Evolutionary conservation across 2,329 filamentous ascomycete genomes (phyloP).

Genomic region (Ophioceras dolichostomum): DNA sequence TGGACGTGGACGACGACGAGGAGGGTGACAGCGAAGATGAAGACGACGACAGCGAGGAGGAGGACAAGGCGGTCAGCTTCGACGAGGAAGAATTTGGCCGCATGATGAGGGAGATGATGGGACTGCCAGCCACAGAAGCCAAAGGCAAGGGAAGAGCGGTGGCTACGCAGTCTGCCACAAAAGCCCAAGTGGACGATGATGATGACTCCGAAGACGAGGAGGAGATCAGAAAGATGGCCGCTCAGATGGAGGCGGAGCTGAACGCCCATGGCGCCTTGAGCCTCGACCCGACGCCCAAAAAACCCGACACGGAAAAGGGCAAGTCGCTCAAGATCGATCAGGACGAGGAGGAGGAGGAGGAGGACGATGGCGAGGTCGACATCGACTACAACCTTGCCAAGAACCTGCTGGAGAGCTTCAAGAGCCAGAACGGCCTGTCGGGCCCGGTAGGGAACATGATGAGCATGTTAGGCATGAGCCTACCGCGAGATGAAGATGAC

Average conservation of each 20-base stretch:
- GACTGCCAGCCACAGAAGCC: constrained; percentile 27
- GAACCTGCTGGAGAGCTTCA: constrained; percentile 87
- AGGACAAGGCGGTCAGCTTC: constrained; percentile 67
- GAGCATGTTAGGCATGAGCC: constrained; percentile 68
- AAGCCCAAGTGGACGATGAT: constrained; percentile 13
- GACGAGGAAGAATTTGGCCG: constrained; percentile 73
- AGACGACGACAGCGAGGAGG: constrained; percentile 46
- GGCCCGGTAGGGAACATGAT: constrained; percentile 84
- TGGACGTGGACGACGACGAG: constrained; percentile 52
- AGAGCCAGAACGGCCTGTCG: constrained; percentile 72
- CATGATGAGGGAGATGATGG: constrained; percentile 93
- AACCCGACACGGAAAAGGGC: constrained; percentile 16
- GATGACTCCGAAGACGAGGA: constrained; percentile 40
- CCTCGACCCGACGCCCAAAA: constrained; percentile 26
- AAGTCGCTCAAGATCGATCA: constrained; percentile 8
- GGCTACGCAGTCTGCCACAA: too few relatives aligned
- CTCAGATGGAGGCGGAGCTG: constrained; percentile 62
- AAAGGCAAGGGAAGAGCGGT: constrained; percentile 5
- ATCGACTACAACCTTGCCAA: constrained; percentile 81
- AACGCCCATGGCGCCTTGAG: constrained; percentile 55
- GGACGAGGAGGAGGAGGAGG: constrained; percentile 26
- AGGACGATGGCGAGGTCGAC: constrained; percentile 49
- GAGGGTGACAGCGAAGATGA: constrained; percentile 35
- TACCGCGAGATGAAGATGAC: constrained; percentile 68
- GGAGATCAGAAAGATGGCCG: constrained; percentile 52